Conservation (phyloP, 2,329 filamentous ascomycete species). For the Volutella citrinella region DNA sequence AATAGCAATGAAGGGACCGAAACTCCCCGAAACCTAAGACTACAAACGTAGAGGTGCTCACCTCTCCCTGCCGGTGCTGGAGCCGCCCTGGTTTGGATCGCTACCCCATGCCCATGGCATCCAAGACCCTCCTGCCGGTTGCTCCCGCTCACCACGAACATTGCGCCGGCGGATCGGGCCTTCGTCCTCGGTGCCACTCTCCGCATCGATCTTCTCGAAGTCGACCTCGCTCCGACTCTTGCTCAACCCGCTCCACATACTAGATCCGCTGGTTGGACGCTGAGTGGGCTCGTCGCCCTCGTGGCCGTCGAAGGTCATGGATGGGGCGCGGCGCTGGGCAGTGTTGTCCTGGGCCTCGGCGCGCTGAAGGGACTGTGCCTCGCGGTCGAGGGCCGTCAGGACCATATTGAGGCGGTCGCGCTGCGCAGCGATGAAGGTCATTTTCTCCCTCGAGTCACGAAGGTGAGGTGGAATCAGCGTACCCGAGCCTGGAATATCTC, state of each 20-base stretch:
- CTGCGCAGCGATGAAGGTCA: conserved; percentile 74
- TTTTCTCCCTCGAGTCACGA: conserved; percentile 61
- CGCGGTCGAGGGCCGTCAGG: conserved; percentile 73
- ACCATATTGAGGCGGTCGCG: conserved; percentile 73
- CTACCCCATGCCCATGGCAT: conserved; percentile 47
- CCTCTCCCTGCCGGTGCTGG: conserved; percentile 39
- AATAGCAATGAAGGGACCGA: too few relatives aligned
- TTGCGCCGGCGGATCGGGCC: conserved; percentile 33
- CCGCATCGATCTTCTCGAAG: conserved; percentile 84
- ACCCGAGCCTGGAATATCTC: conserved; percentile 39
- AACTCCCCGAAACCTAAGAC: too few relatives aligned
- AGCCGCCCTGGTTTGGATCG: conserved; percentile 11
- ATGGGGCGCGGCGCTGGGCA: conserved; percentile 16
- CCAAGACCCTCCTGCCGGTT: conserved; percentile 39
- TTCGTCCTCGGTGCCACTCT: conserved; percentile 60
- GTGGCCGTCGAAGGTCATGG: conserved; percentile 24
- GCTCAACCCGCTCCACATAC: conserved; percentile 56
- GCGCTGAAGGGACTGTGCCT: conserved; percentile 62
- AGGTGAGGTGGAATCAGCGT: conserved; percentile 71
- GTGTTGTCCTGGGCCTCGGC: conserved; percentile 28
- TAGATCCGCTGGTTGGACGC: conserved; percentile 47
- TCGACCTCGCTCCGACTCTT: conserved; percentile 85
- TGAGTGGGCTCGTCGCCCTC: conserved; percentile 35
- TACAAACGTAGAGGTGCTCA: conserved; percentile 26
- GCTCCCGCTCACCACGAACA: conserved; percentile 17